phyloP scores from a whole-genome alignment of 2,329 filamentous ascomycete genomes.

The Tolypocladium endophyticum region DNA sequence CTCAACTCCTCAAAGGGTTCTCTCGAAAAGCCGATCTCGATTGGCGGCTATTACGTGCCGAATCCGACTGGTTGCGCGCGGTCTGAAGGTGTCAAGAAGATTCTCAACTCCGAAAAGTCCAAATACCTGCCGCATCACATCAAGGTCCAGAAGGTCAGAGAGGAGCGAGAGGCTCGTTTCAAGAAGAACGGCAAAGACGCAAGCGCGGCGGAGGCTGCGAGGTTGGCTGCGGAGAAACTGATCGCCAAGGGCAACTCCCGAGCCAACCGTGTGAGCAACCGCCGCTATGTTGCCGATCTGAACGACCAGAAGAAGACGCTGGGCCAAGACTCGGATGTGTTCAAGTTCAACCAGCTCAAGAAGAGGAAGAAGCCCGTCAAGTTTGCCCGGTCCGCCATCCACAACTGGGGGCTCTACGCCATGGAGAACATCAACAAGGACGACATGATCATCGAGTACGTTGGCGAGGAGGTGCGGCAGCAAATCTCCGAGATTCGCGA shows the following conservation, averaged over 20 bases:
- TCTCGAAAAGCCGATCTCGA: slow-evolving; percentile 26
- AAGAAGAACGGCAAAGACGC: slow-evolving; percentile 58
- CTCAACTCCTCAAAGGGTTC: slow-evolving; percentile 32
- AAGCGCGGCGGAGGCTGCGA: slow-evolving; percentile 56
- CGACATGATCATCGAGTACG: slow-evolving; percentile 99
- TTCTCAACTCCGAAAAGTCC: slow-evolving; percentile 93
- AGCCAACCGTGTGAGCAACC: slow-evolving; percentile 90
- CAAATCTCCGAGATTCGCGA: slow-evolving; percentile 96
- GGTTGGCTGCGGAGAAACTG: slow-evolving; percentile 67
- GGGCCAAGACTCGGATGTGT: slow-evolving; percentile 75
- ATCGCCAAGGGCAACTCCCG: slow-evolving; percentile 83
- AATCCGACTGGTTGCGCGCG: slow-evolving; percentile 79
- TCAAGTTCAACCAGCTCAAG: slow-evolving; percentile 98
- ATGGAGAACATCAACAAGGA: slow-evolving; percentile 96
- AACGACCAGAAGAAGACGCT: slow-evolving; percentile 88
- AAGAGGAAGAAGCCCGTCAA: slow-evolving; percentile 99
- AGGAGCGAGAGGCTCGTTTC: slow-evolving; percentile 73
- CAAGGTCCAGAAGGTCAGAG: slow-evolving; percentile 82
- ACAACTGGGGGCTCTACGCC: slow-evolving; percentile 97
- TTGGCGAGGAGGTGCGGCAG: slow-evolving; percentile 93
- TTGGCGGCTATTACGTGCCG: slow-evolving; percentile 67
- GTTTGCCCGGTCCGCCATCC: slow-evolving; percentile 93
- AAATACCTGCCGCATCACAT: slow-evolving; percentile 97
- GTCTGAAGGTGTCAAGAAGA: slow-evolving; percentile 90
- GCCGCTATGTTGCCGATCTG: slow-evolving; percentile 85